Conservation (phyloP, 2,329 filamentous ascomycete genomes). For the Colletotrichum musae region DNA sequence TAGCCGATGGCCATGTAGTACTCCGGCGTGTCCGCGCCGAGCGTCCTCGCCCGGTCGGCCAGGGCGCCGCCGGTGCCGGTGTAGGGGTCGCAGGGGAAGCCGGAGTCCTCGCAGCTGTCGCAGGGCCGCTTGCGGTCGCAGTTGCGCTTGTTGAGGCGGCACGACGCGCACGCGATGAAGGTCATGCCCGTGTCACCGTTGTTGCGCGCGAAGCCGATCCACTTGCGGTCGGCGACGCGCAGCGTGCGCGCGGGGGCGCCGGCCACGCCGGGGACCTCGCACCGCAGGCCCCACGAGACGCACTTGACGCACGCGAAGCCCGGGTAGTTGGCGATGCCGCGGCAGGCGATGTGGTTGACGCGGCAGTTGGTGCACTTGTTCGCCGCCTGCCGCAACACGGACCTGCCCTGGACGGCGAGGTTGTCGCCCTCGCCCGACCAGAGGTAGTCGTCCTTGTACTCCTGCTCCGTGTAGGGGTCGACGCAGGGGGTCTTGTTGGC, state of each 20-base stretch:
- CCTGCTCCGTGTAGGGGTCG: constrained; percentile 33
- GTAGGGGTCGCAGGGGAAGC: constrained; percentile 39
- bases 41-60: constrained; percentile 15
- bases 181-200: constrained; percentile 1
- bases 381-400: neutral
- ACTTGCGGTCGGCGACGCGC: constrained; percentile 25
- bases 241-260: neutral
- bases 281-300: constrained; percentile 35
- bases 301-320: constrained; percentile 39
- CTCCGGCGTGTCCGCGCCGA: constrained; percentile 45
- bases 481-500: constrained; percentile 43
- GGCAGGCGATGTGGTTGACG: constrained; percentile 21
- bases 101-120: constrained; percentile 49
- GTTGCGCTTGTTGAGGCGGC: constrained; percentile 3
- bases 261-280: constrained; percentile 10
- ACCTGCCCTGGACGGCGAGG: neutral
- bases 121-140: constrained; percentile 57
- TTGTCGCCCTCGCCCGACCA: constrained; percentile 5
- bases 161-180: constrained; percentile 30
- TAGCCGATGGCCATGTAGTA: constrained; percentile 54
- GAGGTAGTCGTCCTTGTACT: constrained; percentile 26
- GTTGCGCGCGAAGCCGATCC: constrained; percentile 29
- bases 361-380: constrained; percentile 28
- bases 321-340: constrained; percentile 5
- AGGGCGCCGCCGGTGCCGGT: neutral